These are phyloP conservation scores for Sporothrix luriei DNA, from an alignment of 2,329 filamentous ascomycete species.

Conservation along the genomic window DNA sequence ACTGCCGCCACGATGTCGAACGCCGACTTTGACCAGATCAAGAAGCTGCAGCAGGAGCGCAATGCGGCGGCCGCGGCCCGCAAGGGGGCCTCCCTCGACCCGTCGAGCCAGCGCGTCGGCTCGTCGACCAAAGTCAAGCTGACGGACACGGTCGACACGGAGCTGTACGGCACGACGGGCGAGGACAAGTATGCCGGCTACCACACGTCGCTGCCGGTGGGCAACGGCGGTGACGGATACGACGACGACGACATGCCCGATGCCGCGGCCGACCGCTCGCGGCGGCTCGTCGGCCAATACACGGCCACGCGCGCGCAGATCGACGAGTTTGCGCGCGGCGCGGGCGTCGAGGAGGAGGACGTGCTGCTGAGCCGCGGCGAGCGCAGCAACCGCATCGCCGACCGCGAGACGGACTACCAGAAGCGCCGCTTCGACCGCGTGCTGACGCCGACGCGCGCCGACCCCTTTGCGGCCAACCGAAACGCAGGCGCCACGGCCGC, in stretches of 20 bases:
- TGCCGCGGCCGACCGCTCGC: conserved; percentile 61
- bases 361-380: conserved; percentile 79
- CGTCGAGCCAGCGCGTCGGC: conserved; percentile 78
- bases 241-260: conserved; percentile 70
- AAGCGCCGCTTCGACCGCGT: conserved; percentile 89
- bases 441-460: conserved; percentile 81
- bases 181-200: conserved; percentile 86
- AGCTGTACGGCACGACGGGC: conserved; percentile 73
- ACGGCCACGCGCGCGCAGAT: conserved; percentile 90
- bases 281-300: conserved; percentile 89
- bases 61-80: conserved; percentile 77
- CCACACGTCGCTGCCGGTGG: conserved; percentile 81
- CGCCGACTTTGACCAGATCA: conserved; percentile 85
- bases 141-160: conserved; percentile 84
- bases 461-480: conserved; percentile 78
- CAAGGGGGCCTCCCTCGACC: conserved; percentile 77
- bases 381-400: conserved; percentile 85
- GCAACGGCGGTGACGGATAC: conserved; percentile 60
- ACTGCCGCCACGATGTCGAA: conserved; percentile 60
- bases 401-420: conserved; percentile 96
- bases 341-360: conserved; percentile 88
- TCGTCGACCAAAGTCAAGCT: conserved; percentile 86
- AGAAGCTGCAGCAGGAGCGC: conserved; percentile 88
- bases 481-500: conserved; percentile 62
- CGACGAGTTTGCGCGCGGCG: conserved; percentile 85